These are phyloP conservation scores for Colletotrichum siamense DNA, from an alignment of 2,329 filamentous ascomycete species.

Conservation along the genomic window DNA sequence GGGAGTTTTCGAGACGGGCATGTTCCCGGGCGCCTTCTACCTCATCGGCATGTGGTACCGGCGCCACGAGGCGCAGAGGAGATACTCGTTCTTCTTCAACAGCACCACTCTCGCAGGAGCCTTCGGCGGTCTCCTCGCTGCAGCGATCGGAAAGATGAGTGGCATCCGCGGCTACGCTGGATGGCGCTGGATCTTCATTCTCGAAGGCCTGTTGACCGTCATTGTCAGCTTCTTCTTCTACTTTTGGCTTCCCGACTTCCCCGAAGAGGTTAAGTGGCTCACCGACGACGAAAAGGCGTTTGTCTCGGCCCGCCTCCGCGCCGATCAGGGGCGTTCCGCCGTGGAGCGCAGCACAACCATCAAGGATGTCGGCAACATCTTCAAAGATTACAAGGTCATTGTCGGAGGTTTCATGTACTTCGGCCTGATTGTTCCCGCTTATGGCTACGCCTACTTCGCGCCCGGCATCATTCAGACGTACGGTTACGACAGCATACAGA, in stretches of 20 bases:
- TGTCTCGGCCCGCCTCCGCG: constrained; percentile 68
- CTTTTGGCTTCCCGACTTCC: constrained; percentile 77
- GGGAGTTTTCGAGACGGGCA: constrained; percentile 76
- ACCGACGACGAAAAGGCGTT: constrained; percentile 71
- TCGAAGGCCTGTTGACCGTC: constrained; percentile 72
- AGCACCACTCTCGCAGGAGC: constrained; percentile 62
- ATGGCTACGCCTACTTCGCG: constrained; percentile 79
- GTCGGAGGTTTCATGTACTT: constrained; percentile 83
- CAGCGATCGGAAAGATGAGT: constrained; percentile 73
- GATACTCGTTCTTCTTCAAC: constrained; percentile 93
- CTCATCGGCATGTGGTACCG: constrained; percentile 90
- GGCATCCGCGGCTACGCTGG: constrained; percentile 69
- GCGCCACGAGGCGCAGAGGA: constrained; percentile 84
- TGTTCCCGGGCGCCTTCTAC: constrained; percentile 65
- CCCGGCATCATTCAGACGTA: constrained; percentile 74
- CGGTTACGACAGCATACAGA: constrained; percentile 63
- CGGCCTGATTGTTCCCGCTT: constrained; percentile 78
- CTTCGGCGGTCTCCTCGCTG: constrained; percentile 30
- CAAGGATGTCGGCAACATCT: constrained; percentile 64
- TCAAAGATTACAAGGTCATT: constrained; percentile 78
- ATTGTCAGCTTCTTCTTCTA: constrained; percentile 66
- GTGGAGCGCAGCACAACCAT: constrained; percentile 65
- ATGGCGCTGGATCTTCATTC: constrained; percentile 86
- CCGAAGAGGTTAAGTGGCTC: constrained; percentile 77
- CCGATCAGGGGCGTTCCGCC: constrained; percentile 72